Evolutionary conservation across 169 alveolate genomes (phyloP).

Genomic region (Miamiensis avidus): DNA sequence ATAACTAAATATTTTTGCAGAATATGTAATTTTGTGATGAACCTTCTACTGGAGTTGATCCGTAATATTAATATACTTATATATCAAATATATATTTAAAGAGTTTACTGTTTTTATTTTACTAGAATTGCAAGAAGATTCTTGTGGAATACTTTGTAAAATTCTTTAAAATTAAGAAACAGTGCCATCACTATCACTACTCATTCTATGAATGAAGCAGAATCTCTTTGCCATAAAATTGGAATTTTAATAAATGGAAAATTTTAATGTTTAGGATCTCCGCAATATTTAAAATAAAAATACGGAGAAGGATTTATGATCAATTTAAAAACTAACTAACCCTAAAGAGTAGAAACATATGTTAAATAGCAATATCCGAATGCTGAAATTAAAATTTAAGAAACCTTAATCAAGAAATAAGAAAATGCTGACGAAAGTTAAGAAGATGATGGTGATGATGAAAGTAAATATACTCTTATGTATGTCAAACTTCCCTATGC

Average conservation of each 20-base stretch:
- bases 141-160: constrained; percentile 55
- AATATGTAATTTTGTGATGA: constrained; percentile 66
- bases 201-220: constrained; percentile 87
- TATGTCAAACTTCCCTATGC: neutral
- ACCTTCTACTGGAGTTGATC: constrained; percentile 74
- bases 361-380: neutral
- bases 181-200: constrained; percentile 75
- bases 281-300: constrained; percentile 57
- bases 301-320: constrained; percentile 68
- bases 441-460: neutral
- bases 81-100: neutral
- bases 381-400: neutral
- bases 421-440: neutral
- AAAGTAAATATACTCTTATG: neutral
- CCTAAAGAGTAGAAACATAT: neutral
- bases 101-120: constrained; percentile 6
- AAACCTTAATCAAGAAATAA: neutral
- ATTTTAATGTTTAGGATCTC: constrained; percentile 67
- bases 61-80: constrained; percentile 23
- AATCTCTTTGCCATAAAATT: constrained; percentile 72
- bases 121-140: constrained; percentile 44
- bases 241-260: constrained; percentile 79
- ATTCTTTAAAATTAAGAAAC: constrained; percentile 48
- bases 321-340: constrained; percentile 8
- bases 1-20: too few species aligned